Evolutionary conservation across 345 rosid species (phyloP), one percentile per base, ranked within the genome.

Genomic region (Eucalyptus dawsonii): DNA sequence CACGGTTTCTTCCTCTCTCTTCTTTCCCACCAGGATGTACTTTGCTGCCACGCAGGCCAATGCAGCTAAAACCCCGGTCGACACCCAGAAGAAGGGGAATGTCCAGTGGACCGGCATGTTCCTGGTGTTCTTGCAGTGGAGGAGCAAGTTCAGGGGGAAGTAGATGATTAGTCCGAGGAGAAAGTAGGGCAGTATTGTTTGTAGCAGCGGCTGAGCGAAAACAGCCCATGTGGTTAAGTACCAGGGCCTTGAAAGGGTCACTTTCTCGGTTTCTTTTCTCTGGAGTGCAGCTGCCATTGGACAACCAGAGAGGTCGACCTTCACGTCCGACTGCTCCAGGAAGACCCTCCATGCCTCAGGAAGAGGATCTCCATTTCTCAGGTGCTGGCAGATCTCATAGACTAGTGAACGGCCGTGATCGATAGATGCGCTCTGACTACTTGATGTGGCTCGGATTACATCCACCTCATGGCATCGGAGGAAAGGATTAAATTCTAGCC

Each of bases 361-460:
- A 88, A 95, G 95, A 50, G 96, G 94, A 44, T 93, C 94, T 45
- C 92, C 92, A 80, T 94, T 95, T 76, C 96, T 89, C 88, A 94
- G 89, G 88, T 91, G 93, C 87, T 94, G 96, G 88, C 97, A 95
- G 69, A 95, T 94, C 90, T 95, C 96, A 8, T 95, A 95, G 87
- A 95, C 90, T 83, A 95, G 86, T 21, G 96, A 94, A 27, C 95
- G 96, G 13, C 97, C 96, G 34, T 95, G 97, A 90, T 95, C 97
- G 50, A 95, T 95, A 9, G 97, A 95, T 80, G 97, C 97, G 88
- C 96, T 95, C 81, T 94, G 95, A 9, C 92, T 89, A 89, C 92
- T 86, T 9, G 96, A 92, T 34, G 93, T 90, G 37, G 97, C 97
- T 6, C 93, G 90, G 51, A 95, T 93, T 83, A 94, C 93, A 88